Evolutionary conservation across 2,329 filamentous ascomycete genomes (phyloP), one percentile per base, ranked within the genome.

Genomic region (Fusarium sambucinum): DNA sequence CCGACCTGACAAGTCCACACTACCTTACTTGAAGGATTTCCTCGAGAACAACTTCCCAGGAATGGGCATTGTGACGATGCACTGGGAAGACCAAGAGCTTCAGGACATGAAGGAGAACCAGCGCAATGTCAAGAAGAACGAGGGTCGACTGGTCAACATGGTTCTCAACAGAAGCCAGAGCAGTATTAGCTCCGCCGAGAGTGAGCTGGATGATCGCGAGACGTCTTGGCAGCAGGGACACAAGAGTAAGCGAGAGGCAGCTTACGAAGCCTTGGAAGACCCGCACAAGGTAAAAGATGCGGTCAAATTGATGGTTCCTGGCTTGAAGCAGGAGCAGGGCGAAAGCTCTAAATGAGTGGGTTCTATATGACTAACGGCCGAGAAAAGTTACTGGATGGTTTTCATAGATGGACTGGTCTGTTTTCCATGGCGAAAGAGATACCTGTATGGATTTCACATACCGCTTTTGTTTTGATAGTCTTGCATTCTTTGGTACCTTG

Each of bases 21-120:
- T 98, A 2, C 92, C 92, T 0, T 77, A 89, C 1, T 83, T 98
- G 2, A 89, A 90, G 53, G 75, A 83, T 13, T 97, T 93, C 75
- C 80, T 98, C 3, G 81, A 89, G 32, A 79, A 78, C 25, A 93
- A 95, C 69, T 89, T 97, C 33, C 92, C 92, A 0, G 93, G 92
- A 1, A 81, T 98, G 1, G 88, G 91, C 52, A 83, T 97, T 45
- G 83, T 89, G 1, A 88, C 88, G 0, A 87, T 95, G 71, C 91
- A 94, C 75, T 96, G 92, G 80, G 92, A 93, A 58, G 91, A 92
- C 12, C 86, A 94, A 62, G 84, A 88, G 68, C 90, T 97, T 79
- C 80, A 85, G 42, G 83, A 88, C 63, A 86, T 96, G 82, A 97
- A 97, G 83, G 81, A 89, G 41, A 86, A 89, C 63, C 94, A 97